Evolutionary conservation across 345 rosid species (phyloP), one percentile per base, ranked within the genome.

Genomic region (Eucalyptus albens): DNA sequence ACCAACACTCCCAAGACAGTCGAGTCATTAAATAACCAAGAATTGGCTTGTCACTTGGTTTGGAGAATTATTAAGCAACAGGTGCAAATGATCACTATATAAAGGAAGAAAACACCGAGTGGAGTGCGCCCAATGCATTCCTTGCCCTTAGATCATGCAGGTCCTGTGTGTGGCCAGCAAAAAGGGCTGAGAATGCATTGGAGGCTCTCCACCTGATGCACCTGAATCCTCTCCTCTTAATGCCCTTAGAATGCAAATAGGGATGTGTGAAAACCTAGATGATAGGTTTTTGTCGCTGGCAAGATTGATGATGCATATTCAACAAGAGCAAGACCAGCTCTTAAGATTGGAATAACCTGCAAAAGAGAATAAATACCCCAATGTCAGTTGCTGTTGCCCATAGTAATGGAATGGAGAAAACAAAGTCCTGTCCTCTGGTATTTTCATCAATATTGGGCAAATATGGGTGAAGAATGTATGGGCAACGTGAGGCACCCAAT

Each of bases 261-360:
- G 85, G 88, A 87, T 69, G 85, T 89, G 83, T 33, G 47, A 88
- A 90, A 87, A 97, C 99, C 99, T 89, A 97, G 90, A 93, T 97
- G 99, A 91, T 97, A 97, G 8, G 96, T 94, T 92, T 94, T 96
- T 47, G 93, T 97, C 1, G 99, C 97, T 2, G 99, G 99, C 90
- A 97, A 95, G 91, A 97, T 94, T 49, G 97, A 92, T 67, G 99
- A 92, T 67, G 98, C 98, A 62, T 97, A 95, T 91, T 97, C 99
- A 31, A 94, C 97, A 91, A 97, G 97, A 90, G 98, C 98, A 91
- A 96, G 99, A 90, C 98, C 98, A 92, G 98, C 99, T 94, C 99
- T 95, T 89, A 97, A 90, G 53, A 97, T 95, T 24, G 99, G 98
- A 95, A 96, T 91, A 92, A 97, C 95, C 99, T 97, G 93, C 88